Percentiles rank a stretch among this genome's conserved stretches.
Evolutionary conservation across 306 rosid genomes (phyloP).

Genomic region (Mimosa bimucronata): DNA sequence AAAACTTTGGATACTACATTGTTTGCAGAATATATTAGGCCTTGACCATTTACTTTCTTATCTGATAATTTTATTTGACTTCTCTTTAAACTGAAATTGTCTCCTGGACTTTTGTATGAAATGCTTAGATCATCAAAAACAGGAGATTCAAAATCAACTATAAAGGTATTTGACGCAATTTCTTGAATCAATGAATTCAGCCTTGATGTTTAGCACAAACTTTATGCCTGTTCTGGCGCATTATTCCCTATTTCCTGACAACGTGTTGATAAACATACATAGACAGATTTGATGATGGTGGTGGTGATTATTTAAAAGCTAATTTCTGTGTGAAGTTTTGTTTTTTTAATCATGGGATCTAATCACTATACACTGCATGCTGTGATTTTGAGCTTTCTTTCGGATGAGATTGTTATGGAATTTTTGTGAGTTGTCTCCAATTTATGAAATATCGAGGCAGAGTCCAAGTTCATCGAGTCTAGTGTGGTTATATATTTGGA

Average conservation of each 20-base stretch:
- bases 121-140: conserved; percentile 83
- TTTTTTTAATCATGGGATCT: conserved; percentile 4
- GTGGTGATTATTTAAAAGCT: not conserved
- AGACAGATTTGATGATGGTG: not conserved
- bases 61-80: conserved; percentile 23
- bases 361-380: conserved; percentile 7
- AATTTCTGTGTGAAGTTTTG: conserved; percentile 10
- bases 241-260: not conserved
- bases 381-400: not conserved
- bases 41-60: conserved; percentile 21
- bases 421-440: conserved; percentile 19
- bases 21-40: conserved; percentile 5
- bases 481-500: not conserved
- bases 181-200: conserved; percentile 14
- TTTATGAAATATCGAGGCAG: conserved; percentile 12
- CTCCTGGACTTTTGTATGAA: conserved; percentile 76
- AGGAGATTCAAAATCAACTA: conserved; percentile 84
- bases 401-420: not conserved
- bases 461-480: not conserved
- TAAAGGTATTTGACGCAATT: conserved; percentile 70
- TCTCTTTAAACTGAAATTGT: conserved; percentile 28
- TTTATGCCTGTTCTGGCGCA: conserved; percentile 12
- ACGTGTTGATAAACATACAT: conserved; percentile 23
- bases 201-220: not conserved
- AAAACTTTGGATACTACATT: conserved; percentile 1